Base-by-base conservation (phyloP, 495 filamentous ascomycete species). In the Coniosporium apollinis region DNA sequence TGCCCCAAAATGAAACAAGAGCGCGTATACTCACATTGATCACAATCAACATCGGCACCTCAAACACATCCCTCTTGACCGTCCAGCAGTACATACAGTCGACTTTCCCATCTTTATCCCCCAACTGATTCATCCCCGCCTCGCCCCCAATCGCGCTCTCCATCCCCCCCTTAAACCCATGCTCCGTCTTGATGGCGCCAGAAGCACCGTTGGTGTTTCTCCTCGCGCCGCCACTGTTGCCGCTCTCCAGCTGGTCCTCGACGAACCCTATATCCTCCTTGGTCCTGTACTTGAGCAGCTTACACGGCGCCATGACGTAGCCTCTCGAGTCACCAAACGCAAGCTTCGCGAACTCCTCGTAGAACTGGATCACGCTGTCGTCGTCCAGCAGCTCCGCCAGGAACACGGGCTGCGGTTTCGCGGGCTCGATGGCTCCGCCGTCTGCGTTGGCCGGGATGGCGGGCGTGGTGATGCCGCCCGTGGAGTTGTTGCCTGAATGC, bases 1-100 rank as follows among this genome's bases (percentile, higher is more conserved):
- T n/a, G n/a, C n/a, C n/a, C n/a, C n/a, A n/a, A n/a, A n/a, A n/a
- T n/a, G 16, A 18, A 25, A 11, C 19, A n/a, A n/a, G n/a, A n/a
- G n/a, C n/a, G n/a, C n/a, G n/a, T n/a, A 33, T 3, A 76, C 85
- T 74, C 51, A 93, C 89, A 60, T 94, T 94, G 62, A 94, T 85
- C 48, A 93, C 75, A 57, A 94, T 89, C 55, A 97, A 59, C 85
- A 94, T 94, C 19, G 89, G 89, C 55, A 97, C 94, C 56, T 94
- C 89, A 60, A 96, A 97, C 30, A 89, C 81, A 56, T 97, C 89
- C 41, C 89, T 66, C 65, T 86, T 89, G 38, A 96, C 84, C 42
- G 82, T 84, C 87, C 89, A 97, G 61, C 79, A 87, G 58, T 85
- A 91, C 47, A 74, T 82, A 62, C 85, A 94, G 50, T 93, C 82